Percentiles rank a stretch among this genome's conserved stretches.
Conservation (phyloP, 805 yeast species). For the Ogataea nakhonphanomensis region DNA sequence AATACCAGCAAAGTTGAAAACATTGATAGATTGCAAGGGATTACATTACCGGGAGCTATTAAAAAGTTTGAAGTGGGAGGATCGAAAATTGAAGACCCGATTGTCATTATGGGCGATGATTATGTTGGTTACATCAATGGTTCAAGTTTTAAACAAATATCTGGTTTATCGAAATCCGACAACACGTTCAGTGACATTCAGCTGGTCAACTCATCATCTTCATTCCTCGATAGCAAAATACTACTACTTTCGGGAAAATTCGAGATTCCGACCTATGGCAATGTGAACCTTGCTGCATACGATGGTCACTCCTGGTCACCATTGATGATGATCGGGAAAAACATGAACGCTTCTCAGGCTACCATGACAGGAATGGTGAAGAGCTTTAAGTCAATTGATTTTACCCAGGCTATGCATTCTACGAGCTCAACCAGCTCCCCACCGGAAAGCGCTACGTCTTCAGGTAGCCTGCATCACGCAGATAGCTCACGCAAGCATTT, state of each 20-base stretch:
- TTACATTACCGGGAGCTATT: slow-evolving; percentile 32
- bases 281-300: slow-evolving; percentile 57
- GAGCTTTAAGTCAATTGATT: slow-evolving; percentile 14
- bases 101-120: slow-evolving; percentile 40
- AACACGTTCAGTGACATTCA: slow-evolving; percentile 42
- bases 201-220: slow-evolving; percentile 31
- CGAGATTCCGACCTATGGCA: slow-evolving; percentile 47
- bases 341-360: slow-evolving; percentile 24
- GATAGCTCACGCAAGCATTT: slow-evolving; percentile 21
- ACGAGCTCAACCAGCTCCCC: slow-evolving; percentile 5
- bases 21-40: slow-evolving; percentile 11
- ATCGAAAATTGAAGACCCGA: slow-evolving; percentile 34
- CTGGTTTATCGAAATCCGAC: slow-evolving; percentile 32
- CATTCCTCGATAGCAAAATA: slow-evolving; percentile 41
- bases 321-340: slow-evolving; percentile 43
- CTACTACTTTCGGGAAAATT: slow-evolving; percentile 60
- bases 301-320: slow-evolving; percentile 72
- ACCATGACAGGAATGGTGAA: slow-evolving; percentile 31
- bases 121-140: slow-evolving; percentile 44
- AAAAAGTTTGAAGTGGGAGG: slow-evolving; percentile 23
- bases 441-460: background rate
- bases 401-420: slow-evolving; percentile 10
- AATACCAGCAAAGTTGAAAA: slow-evolving; percentile 30
- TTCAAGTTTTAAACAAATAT: slow-evolving; percentile 39
- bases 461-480: background rate